These are phyloP conservation scores for Microbotryum scabiosae DNA, from an alignment of 1,284 basidiomycete species.

Conservation along the genomic window DNA sequence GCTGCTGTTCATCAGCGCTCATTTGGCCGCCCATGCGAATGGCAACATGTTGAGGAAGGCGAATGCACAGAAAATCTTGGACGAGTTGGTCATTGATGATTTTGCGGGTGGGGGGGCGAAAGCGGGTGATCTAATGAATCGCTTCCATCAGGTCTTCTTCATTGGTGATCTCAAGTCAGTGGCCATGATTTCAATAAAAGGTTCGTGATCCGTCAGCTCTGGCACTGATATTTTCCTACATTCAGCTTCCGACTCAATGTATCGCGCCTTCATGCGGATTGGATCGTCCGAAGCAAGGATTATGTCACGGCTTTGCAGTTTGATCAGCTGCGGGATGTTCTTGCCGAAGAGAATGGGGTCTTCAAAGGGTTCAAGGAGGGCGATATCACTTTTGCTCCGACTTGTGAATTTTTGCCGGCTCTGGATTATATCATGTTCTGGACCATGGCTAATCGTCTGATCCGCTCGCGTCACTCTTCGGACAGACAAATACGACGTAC, in stretches of 20 bases:
- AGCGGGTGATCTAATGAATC: conserved; percentile 58
- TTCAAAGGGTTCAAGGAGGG: conserved; percentile 60
- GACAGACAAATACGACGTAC: conserved; percentile 23
- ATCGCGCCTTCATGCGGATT: conserved; percentile 47
- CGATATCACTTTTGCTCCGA: conserved; percentile 60
- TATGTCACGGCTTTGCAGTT: conserved; percentile 47
- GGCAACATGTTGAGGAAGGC: conserved; percentile 23
- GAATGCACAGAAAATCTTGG: conserved; percentile 45
- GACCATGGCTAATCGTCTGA: neutral
- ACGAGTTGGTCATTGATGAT: conserved; percentile 46
- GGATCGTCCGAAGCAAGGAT: conserved; percentile 47
- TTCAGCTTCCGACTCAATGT: conserved; percentile 48
- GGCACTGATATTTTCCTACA: neutral
- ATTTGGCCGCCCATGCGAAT: conserved; percentile 66
- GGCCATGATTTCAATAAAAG: neutral
- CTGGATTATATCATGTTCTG: neutral
- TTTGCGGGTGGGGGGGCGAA: conserved; percentile 38
- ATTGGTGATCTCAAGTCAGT: conserved; percentile 54
- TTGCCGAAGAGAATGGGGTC: conserved; percentile 49
- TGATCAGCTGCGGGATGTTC: conserved; percentile 66
- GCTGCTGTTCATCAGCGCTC: conserved; percentile 74
- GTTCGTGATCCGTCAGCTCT: neutral
- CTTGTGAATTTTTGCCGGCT: conserved; percentile 12
- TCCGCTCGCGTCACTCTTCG: neutral
- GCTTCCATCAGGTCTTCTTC: conserved; percentile 72